phyloP scores from a whole-genome alignment of 495 filamentous ascomycete genomes.

The Haplographium delicatum region DNA sequence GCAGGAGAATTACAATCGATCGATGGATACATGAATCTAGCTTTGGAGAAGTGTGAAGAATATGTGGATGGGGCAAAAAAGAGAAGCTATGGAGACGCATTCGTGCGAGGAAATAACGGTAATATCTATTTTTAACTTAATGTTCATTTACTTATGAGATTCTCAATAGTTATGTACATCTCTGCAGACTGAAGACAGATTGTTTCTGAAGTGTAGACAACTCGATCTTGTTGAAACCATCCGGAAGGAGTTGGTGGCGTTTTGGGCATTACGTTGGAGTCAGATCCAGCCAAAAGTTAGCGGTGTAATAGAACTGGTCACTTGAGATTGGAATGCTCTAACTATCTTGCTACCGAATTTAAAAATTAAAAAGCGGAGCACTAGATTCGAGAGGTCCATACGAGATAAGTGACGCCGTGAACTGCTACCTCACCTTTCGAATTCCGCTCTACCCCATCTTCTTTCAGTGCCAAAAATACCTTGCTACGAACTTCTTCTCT shows the following conservation, averaged over 20 bases:
- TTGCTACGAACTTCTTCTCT: slow-evolving; percentile 38
- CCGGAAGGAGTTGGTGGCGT: neutral
- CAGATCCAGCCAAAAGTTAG: neutral
- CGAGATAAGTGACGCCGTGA: slow-evolving; percentile 47
- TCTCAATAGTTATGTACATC: slow-evolving; percentile 64
- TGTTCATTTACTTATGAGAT: neutral
- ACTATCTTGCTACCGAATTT: neutral
- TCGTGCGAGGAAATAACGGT: slow-evolving; percentile 97
- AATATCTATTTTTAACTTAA: slow-evolving; percentile 10
- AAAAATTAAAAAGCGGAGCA: neutral
- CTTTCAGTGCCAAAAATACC: slow-evolving; percentile 39
- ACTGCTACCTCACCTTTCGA: slow-evolving; percentile 48
- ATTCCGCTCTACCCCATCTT: slow-evolving; percentile 35
- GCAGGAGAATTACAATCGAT: slow-evolving; percentile 91
- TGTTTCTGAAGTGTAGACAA: neutral
- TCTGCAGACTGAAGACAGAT: slow-evolving; percentile 49
- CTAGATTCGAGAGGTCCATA: slow-evolving; percentile 42
- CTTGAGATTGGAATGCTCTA: too few relatives aligned
- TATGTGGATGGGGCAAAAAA: slow-evolving; percentile 76
- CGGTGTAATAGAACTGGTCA: too few relatives aligned
- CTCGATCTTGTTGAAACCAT: neutral
- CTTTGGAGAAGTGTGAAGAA: slow-evolving; percentile 90
- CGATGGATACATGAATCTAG: slow-evolving; percentile 99
- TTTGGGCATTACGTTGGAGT: neutral
- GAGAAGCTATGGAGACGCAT: slow-evolving; percentile 87